These are phyloP conservation scores for Oldenlandia corymbosa DNA, from an alignment of 257 asterid species.

Conservation along the genomic window DNA sequence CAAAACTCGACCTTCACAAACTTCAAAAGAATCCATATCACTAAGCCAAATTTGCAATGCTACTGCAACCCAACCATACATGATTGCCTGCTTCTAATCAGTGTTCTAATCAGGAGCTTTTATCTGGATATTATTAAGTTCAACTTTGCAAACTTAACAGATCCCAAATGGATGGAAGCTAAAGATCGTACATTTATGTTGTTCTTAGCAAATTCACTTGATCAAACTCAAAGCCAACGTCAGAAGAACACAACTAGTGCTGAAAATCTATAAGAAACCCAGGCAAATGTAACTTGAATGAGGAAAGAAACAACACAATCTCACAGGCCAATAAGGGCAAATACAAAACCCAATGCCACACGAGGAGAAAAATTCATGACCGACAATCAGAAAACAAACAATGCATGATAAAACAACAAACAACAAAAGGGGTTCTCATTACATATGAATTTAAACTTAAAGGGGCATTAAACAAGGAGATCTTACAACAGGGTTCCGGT, in stretches of 20 bases:
- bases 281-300: neutral
- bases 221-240: neutral
- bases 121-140: neutral
- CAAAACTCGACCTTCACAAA: neutral
- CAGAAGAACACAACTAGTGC: neutral
- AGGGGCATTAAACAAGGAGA: neutral
- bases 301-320: neutral
- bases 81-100: neutral
- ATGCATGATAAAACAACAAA: neutral
- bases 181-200: neutral
- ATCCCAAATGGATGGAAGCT: neutral
- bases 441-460: neutral
- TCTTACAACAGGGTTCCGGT: slow-evolving; percentile 85
- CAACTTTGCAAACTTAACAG: neutral
- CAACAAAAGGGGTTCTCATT: neutral
- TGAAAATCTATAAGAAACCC: neutral
- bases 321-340: neutral
- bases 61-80: neutral
- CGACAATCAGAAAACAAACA: neutral
- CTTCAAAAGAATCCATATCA: neutral
- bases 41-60: neutral
- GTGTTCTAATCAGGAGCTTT: neutral
- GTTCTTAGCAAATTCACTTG: neutral
- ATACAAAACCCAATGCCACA: neutral
- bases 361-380: neutral